Conservation (phyloP, 495 filamentous ascomycete genomes). For the Oleoguttula mirabilis region DNA sequence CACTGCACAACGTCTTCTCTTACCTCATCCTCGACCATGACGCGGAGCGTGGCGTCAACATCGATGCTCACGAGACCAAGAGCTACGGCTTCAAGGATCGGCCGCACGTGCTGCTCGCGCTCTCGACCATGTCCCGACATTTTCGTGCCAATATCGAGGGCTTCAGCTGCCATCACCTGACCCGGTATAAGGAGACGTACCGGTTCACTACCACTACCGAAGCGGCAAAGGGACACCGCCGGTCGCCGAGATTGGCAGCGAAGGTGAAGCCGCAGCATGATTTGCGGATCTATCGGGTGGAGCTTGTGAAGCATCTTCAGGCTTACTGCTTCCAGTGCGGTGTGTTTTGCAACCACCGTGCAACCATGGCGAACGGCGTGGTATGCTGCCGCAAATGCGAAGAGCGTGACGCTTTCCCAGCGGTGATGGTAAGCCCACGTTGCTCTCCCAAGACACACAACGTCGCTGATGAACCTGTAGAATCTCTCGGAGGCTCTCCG, state of each 20-base stretch:
- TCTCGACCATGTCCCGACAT: slow-evolving; percentile 5
- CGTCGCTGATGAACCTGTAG: no score
- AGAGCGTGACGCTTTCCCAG: no score
- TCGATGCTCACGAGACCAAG: neutral
- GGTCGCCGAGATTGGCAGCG: no score
- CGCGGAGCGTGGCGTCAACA: slow-evolving; percentile 1
- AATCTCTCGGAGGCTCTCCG: slow-evolving; percentile 1
- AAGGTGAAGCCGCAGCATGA: no score
- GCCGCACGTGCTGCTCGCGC: slow-evolving; percentile 7
- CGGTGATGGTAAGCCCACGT: no score
- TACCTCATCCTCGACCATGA: slow-evolving; percentile 5
- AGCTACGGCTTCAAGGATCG: neutral
- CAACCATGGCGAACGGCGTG: slow-evolving; percentile 1
- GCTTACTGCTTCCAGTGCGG: slow-evolving; percentile 1
- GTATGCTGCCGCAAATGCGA: slow-evolving; percentile 1
- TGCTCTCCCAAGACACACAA: no score
- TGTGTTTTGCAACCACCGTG: neutral
- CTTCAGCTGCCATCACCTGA: slow-evolving; percentile 5
- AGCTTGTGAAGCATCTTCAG: neutral
- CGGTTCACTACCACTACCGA: slow-evolving; percentile 1
- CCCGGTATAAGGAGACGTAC: neutral
- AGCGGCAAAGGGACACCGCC: no score
- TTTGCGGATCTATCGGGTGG: slow-evolving; percentile 1
- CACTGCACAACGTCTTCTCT: slow-evolving; percentile 3
- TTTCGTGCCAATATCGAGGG: slow-evolving; percentile 2